Evolutionary conservation across 2,329 filamentous ascomycete genomes (phyloP).

Genomic region (Colletotrichum sansevieriae): DNA sequence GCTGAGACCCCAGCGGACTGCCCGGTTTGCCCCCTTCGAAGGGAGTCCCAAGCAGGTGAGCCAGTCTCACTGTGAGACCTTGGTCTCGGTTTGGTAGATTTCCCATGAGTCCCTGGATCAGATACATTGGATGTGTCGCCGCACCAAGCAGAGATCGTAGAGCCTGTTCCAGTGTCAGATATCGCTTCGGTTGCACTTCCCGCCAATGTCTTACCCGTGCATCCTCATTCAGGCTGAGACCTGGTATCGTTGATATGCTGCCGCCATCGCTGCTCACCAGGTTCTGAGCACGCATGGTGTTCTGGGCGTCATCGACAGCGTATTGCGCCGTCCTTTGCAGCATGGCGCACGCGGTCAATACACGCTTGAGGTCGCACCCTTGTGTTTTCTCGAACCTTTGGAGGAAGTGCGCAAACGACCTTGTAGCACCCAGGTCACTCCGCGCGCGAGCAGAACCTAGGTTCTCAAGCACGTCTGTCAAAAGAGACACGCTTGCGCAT

Average conservation of each 20-base stretch:
- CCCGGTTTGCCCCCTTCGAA: conserved; percentile 31
- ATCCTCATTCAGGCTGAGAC: conserved; percentile 18
- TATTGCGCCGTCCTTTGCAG: conserved; percentile 34
- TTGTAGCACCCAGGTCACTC: conserved; percentile 27
- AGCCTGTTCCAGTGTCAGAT: conserved; percentile 13
- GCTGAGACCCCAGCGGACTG: conserved; percentile 38
- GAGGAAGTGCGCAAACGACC: conserved; percentile 36
- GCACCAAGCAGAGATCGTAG: conserved; percentile 30
- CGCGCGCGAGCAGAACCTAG: conserved; percentile 23
- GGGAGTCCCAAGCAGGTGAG: conserved; percentile 33
- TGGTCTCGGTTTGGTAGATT: conserved; percentile 40
- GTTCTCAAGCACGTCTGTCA: conserved; percentile 39
- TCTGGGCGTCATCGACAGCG: conserved; percentile 34
- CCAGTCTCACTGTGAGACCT: conserved; percentile 28
- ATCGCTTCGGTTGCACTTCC: background rate
- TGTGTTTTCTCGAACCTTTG: conserved; percentile 37
- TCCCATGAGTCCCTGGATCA: conserved; percentile 37
- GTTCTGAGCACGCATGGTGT: conserved; percentile 25
- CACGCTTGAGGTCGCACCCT: conserved; percentile 29
- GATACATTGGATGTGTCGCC: conserved; percentile 39
- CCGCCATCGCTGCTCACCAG: conserved; percentile 11
- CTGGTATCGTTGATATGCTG: conserved; percentile 19
- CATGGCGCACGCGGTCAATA: conserved; percentile 35
- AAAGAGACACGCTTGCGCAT: conserved; percentile 33
- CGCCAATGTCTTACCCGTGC: conserved; percentile 31